Conservation (phyloP, 2,329 filamentous ascomycete genomes). For the Ophiostoma ulmi region DNA sequence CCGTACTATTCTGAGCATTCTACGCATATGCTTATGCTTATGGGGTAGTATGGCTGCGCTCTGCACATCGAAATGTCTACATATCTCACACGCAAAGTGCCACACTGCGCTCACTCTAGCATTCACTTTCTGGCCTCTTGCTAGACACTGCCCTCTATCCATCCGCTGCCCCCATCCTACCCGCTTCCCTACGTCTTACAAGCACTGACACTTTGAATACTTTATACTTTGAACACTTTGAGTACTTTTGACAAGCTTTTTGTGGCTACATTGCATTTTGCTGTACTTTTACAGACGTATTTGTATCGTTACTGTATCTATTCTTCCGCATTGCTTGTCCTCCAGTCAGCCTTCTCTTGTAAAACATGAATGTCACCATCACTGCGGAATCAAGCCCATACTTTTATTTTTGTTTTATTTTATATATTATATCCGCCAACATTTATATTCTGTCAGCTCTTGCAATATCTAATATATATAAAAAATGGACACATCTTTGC, state of each 20-base stretch:
- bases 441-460: no score
- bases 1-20: not conserved
- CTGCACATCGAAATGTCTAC: slow-evolving; percentile 3
- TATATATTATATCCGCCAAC: not conserved
- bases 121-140: not conserved
- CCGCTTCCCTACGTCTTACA: not conserved
- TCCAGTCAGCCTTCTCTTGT: not conserved
- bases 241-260: not conserved
- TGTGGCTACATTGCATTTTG: not conserved
- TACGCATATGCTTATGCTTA: not conserved
- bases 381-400: not conserved
- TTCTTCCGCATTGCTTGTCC: not conserved
- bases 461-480: no score
- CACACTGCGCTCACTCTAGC: not conserved
- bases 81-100: not conserved
- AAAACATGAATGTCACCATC: not conserved
- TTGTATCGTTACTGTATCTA: not conserved
- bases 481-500: not conserved
- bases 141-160: not conserved
- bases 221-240: not conserved
- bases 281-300: not conserved
- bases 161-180: not conserved
- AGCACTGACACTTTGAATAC: not conserved
- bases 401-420: not conserved
- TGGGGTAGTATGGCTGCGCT: not conserved